These are phyloP conservation scores for Nematocida homosporus DNA, from an alignment of 371 early-diverging fungal genomes.

Conservation along the genomic window DNA sequence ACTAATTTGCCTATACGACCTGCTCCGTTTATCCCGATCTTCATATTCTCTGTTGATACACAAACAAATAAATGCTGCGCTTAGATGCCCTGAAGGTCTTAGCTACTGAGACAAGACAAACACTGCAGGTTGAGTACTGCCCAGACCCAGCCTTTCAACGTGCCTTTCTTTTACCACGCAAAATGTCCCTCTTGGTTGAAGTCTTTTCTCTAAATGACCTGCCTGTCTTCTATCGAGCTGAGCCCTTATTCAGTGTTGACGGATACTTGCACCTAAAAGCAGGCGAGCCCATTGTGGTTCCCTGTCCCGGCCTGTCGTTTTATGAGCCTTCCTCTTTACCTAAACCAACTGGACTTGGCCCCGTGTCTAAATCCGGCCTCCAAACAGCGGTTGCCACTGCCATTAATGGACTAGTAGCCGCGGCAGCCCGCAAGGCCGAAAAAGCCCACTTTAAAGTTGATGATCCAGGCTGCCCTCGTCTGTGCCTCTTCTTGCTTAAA, in stretches of 20 bases:
- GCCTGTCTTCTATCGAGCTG: slow-evolving; percentile 1
- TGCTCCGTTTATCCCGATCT: slow-evolving; percentile 88
- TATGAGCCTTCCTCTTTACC: background rate
- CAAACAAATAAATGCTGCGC: slow-evolving; percentile 52
- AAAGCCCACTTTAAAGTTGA: slow-evolving; percentile 1
- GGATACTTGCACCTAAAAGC: slow-evolving; percentile 8
- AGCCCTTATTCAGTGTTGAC: slow-evolving; percentile 39
- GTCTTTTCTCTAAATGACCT: slow-evolving; percentile 24
- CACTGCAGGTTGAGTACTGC: slow-evolving; percentile 12
- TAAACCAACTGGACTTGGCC: background rate
- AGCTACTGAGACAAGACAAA: slow-evolving; percentile 21
- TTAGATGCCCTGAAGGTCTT: slow-evolving; percentile 48
- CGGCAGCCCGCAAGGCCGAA: slow-evolving; percentile 26
- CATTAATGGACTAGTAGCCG: slow-evolving; percentile 8
- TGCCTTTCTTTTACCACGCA: slow-evolving; percentile 25
- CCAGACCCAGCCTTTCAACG: slow-evolving; percentile 3
- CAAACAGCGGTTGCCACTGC: background rate
- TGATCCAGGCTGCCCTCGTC: background rate
- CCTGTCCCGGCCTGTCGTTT: slow-evolving; percentile 14
- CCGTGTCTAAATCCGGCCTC: background rate
- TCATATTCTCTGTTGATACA: slow-evolving; percentile 60
- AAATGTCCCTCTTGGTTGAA: slow-evolving; percentile 21
- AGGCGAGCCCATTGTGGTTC: background rate
- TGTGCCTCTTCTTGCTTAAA: slow-evolving; percentile 28
- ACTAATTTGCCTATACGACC: slow-evolving; percentile 96